A percentile compares a stretch with the other conserved stretches of the same genome.
Evolutionary conservation across 163 green algal species (phyloP).

Genomic region (Scenedesmus sp.): DNA sequence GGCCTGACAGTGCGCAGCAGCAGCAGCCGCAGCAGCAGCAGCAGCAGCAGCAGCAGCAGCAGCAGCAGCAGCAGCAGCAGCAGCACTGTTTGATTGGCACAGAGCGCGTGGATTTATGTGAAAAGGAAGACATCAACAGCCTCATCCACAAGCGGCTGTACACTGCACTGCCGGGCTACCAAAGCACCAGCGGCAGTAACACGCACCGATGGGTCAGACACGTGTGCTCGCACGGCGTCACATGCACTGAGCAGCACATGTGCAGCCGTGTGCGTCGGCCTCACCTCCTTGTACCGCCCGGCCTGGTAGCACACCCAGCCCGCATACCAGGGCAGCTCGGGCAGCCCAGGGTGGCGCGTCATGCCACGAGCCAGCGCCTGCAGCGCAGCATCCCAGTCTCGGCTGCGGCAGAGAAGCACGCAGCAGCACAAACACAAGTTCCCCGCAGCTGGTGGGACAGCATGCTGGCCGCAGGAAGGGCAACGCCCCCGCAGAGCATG

Average conservation of each 20-base stretch:
- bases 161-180: no score
- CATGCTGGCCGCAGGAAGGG: no score
- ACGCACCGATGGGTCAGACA: no score
- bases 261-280: background rate
- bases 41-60: background rate
- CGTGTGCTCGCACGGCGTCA: background rate
- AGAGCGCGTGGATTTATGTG: no score
- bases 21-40: background rate
- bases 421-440: background rate
- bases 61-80: no score
- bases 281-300: background rate
- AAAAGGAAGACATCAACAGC: no score
- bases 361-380: conserved; percentile 16
- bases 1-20: background rate
- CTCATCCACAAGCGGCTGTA: no score
- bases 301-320: conserved; percentile 13
- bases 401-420: background rate
- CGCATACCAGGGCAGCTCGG: conserved; percentile 20
- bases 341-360: conserved; percentile 4
- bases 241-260: background rate
- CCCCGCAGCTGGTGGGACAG: no score
- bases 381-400: background rate
- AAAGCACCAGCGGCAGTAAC: no score
- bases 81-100: no score
- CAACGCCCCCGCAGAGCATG: no score